A percentile compares a stretch with the other conserved stretches of the same genome.
Evolutionary conservation across 805 yeast genomes (phyloP).

Genomic region (Zygosaccharomyces bisporus): DNA sequence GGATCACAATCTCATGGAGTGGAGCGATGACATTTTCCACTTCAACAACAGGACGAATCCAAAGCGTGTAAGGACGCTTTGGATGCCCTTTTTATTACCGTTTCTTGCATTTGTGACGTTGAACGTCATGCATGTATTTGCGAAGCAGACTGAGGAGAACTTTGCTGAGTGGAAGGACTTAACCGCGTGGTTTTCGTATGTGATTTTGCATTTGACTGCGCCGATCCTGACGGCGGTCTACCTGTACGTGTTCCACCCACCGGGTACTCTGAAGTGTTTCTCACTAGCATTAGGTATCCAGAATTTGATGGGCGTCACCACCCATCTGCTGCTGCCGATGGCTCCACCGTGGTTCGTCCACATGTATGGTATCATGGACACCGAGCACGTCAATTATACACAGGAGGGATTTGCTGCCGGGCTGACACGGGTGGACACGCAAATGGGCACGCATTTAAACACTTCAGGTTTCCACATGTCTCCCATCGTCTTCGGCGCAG

Average conservation of each 20-base stretch:
- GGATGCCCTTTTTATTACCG: conserved; percentile 38
- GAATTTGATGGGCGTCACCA: conserved; percentile 55
- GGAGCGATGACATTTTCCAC: conserved; percentile 27
- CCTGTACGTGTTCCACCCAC: conserved; percentile 62
- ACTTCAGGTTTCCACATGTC: conserved; percentile 61
- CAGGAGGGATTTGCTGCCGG: conserved; percentile 73
- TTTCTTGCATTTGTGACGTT: conserved; percentile 42
- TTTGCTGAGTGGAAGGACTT: conserved; percentile 48
- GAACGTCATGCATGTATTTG: conserved; percentile 43
- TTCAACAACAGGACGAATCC: conserved; percentile 18
- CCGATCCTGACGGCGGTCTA: conserved; percentile 62
- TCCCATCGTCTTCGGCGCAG: conserved; percentile 67
- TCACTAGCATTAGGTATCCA: conserved; percentile 55
- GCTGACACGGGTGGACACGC: conserved; percentile 58
- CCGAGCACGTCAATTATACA: conserved; percentile 49
- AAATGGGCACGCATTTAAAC: conserved; percentile 57
- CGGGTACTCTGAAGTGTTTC: conserved; percentile 56
- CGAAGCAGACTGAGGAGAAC: conserved; percentile 36
- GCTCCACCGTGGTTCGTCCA: conserved; percentile 76
- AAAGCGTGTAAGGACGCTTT: conserved; percentile 18
- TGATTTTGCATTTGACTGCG: conserved; percentile 54
- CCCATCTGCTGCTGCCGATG: conserved; percentile 61
- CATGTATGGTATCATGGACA: conserved; percentile 51
- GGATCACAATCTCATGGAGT: conserved; percentile 24
- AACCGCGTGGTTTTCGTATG: conserved; percentile 60